Conservation (phyloP, 768 basidiomycete species). For the Auricularia heimuer region DNA sequence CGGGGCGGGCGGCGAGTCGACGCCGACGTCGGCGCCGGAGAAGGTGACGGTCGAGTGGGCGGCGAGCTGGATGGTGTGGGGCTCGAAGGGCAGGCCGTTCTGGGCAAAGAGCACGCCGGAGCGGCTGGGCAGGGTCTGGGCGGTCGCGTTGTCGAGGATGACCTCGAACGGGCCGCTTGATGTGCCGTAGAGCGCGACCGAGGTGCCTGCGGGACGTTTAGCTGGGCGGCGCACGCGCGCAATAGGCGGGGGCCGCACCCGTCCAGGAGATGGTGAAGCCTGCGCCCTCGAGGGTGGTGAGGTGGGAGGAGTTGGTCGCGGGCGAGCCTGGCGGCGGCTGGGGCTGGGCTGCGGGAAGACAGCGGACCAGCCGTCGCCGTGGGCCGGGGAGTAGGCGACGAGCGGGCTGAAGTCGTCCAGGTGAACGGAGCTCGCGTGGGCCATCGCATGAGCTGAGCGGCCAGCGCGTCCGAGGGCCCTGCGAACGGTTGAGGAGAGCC, state of each 20-base stretch:
- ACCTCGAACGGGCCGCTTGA: slow-evolving; percentile 4
- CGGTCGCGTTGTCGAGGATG: background rate
- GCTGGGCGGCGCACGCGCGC: slow-evolving; percentile 14
- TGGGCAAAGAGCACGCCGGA: slow-evolving; percentile 40
- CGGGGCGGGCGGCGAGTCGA: slow-evolving; percentile 25
- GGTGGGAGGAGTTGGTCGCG: slow-evolving; percentile 48
- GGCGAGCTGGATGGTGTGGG: slow-evolving; percentile 49
- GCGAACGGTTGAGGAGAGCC: background rate
- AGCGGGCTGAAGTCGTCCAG: slow-evolving; percentile 33
- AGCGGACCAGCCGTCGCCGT: slow-evolving; percentile 58
- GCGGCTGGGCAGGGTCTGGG: slow-evolving; percentile 10
- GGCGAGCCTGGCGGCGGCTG: slow-evolving; percentile 30
- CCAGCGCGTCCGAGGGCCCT: slow-evolving; percentile 9
- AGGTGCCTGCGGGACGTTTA: slow-evolving; percentile 13
- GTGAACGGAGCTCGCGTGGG: slow-evolving; percentile 54
- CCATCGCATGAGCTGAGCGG: slow-evolving; percentile 38
- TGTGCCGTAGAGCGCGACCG: slow-evolving; percentile 7
- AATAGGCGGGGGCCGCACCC: slow-evolving; percentile 44
- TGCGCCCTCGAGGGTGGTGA: slow-evolving; percentile 52
- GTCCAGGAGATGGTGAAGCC: slow-evolving; percentile 48
- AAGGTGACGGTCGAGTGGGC: slow-evolving; percentile 39
- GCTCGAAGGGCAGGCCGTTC: slow-evolving; percentile 33
- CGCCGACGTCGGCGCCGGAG: slow-evolving; percentile 43
- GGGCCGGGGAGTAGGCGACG: slow-evolving; percentile 33
- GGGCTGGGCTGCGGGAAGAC: slow-evolving; percentile 34